Evolutionary conservation across 257 asterid genomes (phyloP), one percentile per base, ranked within the genome.

Genomic region (Nicotiana knightiana): DNA sequence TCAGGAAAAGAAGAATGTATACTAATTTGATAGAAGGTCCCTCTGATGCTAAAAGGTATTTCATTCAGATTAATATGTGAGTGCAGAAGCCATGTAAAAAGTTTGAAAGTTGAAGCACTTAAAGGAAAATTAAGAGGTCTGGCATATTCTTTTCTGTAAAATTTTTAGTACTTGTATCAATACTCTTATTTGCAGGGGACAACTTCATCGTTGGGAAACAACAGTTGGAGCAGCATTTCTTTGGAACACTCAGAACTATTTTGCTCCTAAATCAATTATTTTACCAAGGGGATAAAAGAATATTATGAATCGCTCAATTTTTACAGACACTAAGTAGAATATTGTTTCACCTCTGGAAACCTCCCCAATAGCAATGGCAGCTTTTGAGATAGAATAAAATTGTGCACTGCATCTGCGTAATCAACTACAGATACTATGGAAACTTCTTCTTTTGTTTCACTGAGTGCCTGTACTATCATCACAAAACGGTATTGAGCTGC

Each of bases 381-480:
- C 81, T 96, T 96, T 86, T 96, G 99, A 78, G 98, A 91, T 85
- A 96, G 91, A 81, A 96, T 90, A 83, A 94, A 96, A 87, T 96
- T 96, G 88, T 96, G 97, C 83, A 96, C 98, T 39, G 99, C 98
- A 89, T 96, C 99, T 32, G 98, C 89, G 70, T 94, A 96, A 82
- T 96, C 99, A 80, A 85, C 85, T 76, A 91, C 91, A 35, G 98
- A 96, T 93, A 96, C 95, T 81, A 96, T 86, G 75, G 97, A 96
- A 81, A 92, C 92, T 86, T 88, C 95, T 82, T 81, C 86, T 67
- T 83, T 84, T 82, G 88, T 85, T 81, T 85, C 93, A 86, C 82
- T 85, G 28, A 84, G 68, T 71, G 85, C 94, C 99, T 92, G 93
- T 61, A 16, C 87, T 24, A 80, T 51, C 85, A 83, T 53, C 85